Evolutionary conservation across 345 rosid species (phyloP), one percentile per base, ranked within the genome.

Genomic region (Citropsis articulata): DNA sequence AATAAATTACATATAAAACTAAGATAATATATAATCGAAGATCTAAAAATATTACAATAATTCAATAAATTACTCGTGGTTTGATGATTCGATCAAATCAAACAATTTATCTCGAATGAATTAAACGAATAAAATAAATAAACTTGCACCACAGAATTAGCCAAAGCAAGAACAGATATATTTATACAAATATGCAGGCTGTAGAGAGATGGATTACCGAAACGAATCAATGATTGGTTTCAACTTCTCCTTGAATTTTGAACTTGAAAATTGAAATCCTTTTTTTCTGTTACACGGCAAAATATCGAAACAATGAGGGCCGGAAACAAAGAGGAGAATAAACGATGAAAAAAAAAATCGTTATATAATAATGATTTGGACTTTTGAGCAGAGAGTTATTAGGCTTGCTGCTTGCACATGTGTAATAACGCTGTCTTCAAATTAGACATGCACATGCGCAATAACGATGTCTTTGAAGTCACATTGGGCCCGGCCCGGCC

Each of bases 191-290:
- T 48, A 69, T 25, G n/a, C 16, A 48, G 7, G 19, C 16, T 19
- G 40, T 36, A 57, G 9, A n/a, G 19, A 36, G 45, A 56, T 40
- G 55, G 55, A 36, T 75, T 75, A 75, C 77, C 77, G 7, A 22
- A 75, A 63, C 5, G 5, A 30, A 42, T 61, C 27, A 73, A 59
- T 24, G 55, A 59, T 73, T 24, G 33, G 55, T 38, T 22, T 31
- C 30, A 71, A 9, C 65, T 72, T 33, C 48, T 13, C 36, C 42
- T 19, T 27, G 25, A 73, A 60, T n/a, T 45, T 61, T 19, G 68
- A 61, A 9, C 10, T 7, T 40, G 40, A 64, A 31, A 64, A 64
- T 64, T 31, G 68, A 64, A 64, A 64, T 31, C n/a, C 24, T 24
- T 16, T 68, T n/a, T 2, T 42, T 24, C 71, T 4, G 19, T 14